Percentiles rank a stretch among this genome's conserved stretches.
Conservation (phyloP, 169 alveolate genomes). For the Plasmodium reichenowi region DNA sequence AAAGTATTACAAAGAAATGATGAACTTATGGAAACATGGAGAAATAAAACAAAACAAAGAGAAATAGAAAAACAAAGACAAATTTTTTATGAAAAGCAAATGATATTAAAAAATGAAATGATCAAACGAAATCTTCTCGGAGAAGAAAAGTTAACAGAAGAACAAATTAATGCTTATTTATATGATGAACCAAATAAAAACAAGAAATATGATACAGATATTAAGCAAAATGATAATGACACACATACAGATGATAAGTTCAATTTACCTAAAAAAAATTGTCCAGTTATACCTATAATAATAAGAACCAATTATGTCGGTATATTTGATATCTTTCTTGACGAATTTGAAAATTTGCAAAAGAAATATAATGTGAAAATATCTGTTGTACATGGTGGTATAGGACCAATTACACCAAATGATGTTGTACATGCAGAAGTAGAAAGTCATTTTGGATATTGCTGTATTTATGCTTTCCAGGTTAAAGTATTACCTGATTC, state of each 20-base stretch:
- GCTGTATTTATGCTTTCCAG: conserved; percentile 90
- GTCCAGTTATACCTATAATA: conserved; percentile 84
- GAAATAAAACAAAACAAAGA: conserved; percentile 71
- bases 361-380: conserved; percentile 81
- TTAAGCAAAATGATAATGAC: neutral
- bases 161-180: conserved; percentile 79
- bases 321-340: conserved; percentile 86
- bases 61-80: conserved; percentile 75
- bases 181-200: conserved; percentile 43
- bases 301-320: conserved; percentile 87
- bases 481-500: conserved; percentile 88
- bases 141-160: conserved; percentile 75
- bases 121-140: conserved; percentile 60
- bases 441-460: conserved; percentile 85
- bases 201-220: neutral
- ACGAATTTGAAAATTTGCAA: conserved; percentile 84
- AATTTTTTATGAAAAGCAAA: conserved; percentile 69
- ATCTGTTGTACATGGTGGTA: conserved; percentile 90
- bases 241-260: conserved; percentile 19
- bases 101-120: conserved; percentile 62
- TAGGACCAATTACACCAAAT: conserved; percentile 88
- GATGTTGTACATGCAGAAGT: conserved; percentile 92
- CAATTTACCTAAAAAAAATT: conserved; percentile 49
- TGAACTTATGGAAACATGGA: conserved; percentile 83
- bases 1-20: conserved; percentile 80